Evolutionary conservation across 1,139 yeast species (phyloP), one percentile per base, ranked within the genome.

Genomic region (Lodderomyces metapsilosis): DNA sequence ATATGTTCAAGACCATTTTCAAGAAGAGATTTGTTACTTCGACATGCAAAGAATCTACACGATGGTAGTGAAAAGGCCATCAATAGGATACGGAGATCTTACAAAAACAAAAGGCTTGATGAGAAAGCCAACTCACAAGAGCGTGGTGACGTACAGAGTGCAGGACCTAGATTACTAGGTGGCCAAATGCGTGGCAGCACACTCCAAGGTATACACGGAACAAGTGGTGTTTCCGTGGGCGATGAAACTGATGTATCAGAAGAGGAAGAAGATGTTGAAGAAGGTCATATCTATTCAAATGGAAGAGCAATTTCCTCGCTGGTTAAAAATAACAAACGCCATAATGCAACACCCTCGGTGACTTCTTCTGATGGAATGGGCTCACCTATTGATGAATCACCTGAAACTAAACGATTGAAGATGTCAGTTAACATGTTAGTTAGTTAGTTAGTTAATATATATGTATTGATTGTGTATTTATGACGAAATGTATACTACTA

Each of bases 1-100:
- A 92, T 92, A 17, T 92, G 98, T 61, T 94, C 92, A 39, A 79
- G 98, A 37, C 88, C 96, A 56, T 92, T 92, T 66, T 95, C 96
- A 8, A 71, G 98, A 50, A 64, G 98, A 47, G 98, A 92, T 61
- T 76, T 92, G 57, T 82, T 92, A 23, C 71, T 92, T 43, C 76
- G 98, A 44, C 98, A 92, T 66, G 96, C 94, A 52, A 96, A 89
- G 61, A 92, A 92, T 58, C 74, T 92, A 27, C 98, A 92, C 58
- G 82, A 95, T 17, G 83, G 82, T 7, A 78, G 80, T 48, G 66
- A 72, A 52, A 48, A 62, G 49, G 74, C 76, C 4, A 74, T 72
- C n/a, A 63, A 66, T 44, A 59, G 78, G 42, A 67, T 72, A 41
- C 57, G 78, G 41, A 71, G 70, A 51, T 65, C 61, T 59, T 62